These are phyloP conservation scores for Aspergillus neoniger DNA, from an alignment of 2,329 filamentous ascomycete genomes.

Conservation along the genomic window DNA sequence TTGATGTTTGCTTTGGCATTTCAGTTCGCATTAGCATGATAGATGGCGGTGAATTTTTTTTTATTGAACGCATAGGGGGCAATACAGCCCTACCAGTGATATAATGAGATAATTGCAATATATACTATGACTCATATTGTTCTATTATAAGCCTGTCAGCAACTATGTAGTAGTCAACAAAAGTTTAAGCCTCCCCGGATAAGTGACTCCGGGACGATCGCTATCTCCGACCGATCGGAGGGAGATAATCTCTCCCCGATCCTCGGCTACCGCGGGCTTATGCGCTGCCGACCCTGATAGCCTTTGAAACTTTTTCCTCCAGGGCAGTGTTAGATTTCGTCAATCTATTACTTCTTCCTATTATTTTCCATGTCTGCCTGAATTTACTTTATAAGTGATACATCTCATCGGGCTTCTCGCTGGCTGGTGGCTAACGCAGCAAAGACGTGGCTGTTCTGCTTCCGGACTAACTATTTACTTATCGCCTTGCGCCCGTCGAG, in stretches of 20 bases:
- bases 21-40: slow-evolving; percentile 14
- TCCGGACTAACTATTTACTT: too few relatives aligned
- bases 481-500: too few relatives aligned
- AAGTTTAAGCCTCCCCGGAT: background rate
- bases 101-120: background rate
- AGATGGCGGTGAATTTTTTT: slow-evolving; percentile 12
- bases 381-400: too few relatives aligned
- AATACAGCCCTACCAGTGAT: background rate
- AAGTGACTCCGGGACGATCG: background rate
- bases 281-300: background rate
- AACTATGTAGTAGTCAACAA: too few relatives aligned
- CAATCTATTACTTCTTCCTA: too few relatives aligned
- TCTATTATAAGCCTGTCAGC: too few relatives aligned
- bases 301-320: background rate
- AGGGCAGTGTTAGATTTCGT: background rate
- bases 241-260: background rate
- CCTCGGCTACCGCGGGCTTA: slow-evolving; percentile 2
- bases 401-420: too few relatives aligned
- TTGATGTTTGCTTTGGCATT: slow-evolving; percentile 12
- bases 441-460: too few relatives aligned
- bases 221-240: background rate
- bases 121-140: background rate
- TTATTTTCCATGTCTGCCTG: too few relatives aligned
- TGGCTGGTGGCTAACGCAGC: too few relatives aligned
- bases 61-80: background rate